Percentiles rank a stretch among this genome's conserved stretches.
Evolutionary conservation across 73 alveolate species (phyloP).

Genomic region (Uronychia setigera): DNA sequence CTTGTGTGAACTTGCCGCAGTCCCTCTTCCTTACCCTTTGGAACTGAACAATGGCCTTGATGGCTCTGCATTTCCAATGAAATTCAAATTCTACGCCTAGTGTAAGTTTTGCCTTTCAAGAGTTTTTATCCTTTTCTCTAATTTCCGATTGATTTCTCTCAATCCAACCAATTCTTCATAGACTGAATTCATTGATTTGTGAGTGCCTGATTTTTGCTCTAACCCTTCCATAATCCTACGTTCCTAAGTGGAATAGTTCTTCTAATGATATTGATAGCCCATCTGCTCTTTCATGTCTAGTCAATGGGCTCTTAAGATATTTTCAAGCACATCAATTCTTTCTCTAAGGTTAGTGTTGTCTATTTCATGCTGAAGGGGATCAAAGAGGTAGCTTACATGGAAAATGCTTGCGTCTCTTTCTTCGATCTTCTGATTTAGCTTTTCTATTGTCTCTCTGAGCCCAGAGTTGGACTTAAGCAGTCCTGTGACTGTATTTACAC

Average conservation of each 20-base stretch:
- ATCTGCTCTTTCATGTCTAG: too few relatives aligned
- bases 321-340: slow-evolving; percentile 34
- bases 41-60: too few relatives aligned
- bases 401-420: too few relatives aligned
- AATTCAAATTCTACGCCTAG: slow-evolving; percentile 28
- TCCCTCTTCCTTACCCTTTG: too few relatives aligned
- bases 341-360: slow-evolving; percentile 37
- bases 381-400: slow-evolving; percentile 20
- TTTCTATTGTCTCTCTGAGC: slow-evolving; percentile 44
- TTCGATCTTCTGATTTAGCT: slow-evolving; percentile 10
- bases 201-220: too few relatives aligned
- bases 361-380: too few relatives aligned
- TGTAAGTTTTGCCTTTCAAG: slow-evolving; percentile 58
- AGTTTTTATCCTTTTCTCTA: slow-evolving; percentile 57
- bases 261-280: too few relatives aligned
- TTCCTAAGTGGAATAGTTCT: too few relatives aligned
- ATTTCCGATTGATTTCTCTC: slow-evolving; percentile 30
- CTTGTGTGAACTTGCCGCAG: too few relatives aligned
- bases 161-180: slow-evolving; percentile 45
- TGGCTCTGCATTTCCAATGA: slow-evolving; percentile 64
- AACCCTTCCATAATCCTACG: too few relatives aligned
- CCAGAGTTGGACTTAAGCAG: slow-evolving; percentile 22
- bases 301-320: slow-evolving; percentile 17
- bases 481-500: slow-evolving; percentile 41
- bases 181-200: too few relatives aligned